Evolutionary conservation across 129 eudicot species (phyloP).

Genomic region (Tanacetum coccineum): DNA sequence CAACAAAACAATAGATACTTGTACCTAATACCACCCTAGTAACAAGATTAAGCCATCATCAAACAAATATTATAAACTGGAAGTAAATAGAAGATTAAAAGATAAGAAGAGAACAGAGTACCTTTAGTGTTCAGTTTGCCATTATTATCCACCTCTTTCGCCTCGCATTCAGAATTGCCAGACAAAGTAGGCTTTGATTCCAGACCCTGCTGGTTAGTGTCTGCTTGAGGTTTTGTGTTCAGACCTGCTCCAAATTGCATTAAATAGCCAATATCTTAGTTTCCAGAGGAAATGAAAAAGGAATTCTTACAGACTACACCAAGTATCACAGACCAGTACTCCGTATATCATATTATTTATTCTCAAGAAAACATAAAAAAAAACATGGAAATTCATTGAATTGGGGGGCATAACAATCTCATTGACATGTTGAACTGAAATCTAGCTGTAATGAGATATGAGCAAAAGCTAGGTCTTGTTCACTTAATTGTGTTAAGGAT

Average conservation of each 20-base stretch:
- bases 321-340: not conserved
- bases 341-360: not conserved
- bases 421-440: no score
- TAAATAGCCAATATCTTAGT: conserved; percentile 2
- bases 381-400: no score
- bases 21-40: not conserved
- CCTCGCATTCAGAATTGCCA: conserved; percentile 31
- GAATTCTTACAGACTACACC: no score
- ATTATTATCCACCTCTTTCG: conserved; percentile 30
- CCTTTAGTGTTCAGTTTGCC: conserved; percentile 27
- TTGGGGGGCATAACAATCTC: no score
- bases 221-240: conserved; percentile 35
- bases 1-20: not conserved
- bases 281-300: not conserved
- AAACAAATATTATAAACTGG: conserved; percentile 3
- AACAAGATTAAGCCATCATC: not conserved
- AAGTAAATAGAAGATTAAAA: not conserved
- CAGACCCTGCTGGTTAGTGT: conserved; percentile 25
- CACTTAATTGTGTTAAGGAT: no score
- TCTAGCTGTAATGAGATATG: no score
- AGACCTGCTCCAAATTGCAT: conserved; percentile 29
- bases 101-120: conserved; percentile 12
- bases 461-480: no score
- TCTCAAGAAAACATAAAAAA: no score
- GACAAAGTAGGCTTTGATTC: conserved; percentile 26